Evolutionary conservation across 2,329 filamentous ascomycete species (phyloP).

Genomic region (Xylariomycetidae sp.): DNA sequence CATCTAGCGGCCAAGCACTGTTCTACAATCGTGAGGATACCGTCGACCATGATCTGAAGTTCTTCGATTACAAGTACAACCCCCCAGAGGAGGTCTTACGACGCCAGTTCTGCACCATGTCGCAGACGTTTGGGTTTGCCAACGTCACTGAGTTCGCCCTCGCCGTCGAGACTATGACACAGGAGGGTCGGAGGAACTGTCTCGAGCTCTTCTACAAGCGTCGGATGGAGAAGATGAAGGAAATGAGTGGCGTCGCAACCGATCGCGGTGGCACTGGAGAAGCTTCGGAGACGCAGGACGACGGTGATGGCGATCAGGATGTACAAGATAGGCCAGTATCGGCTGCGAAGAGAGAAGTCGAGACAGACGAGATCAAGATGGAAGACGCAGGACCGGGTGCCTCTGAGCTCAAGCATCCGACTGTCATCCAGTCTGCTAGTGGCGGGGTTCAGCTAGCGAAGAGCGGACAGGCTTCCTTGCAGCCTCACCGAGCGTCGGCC

Average conservation of each 20-base stretch:
- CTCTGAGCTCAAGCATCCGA: constrained; percentile 10
- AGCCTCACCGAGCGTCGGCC: too few species aligned
- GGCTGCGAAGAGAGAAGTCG: background rate
- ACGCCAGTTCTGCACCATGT: constrained; percentile 90
- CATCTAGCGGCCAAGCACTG: constrained; percentile 49
- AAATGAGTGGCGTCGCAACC: constrained; percentile 19
- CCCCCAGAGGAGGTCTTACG: constrained; percentile 70
- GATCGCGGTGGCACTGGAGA: constrained; percentile 7
- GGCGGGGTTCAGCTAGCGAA: constrained; percentile 2
- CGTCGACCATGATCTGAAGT: constrained; percentile 19
- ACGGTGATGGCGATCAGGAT: background rate
- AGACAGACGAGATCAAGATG: constrained; percentile 1
- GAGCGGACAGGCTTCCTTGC: constrained; percentile 18
- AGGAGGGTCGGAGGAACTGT: constrained; percentile 72
- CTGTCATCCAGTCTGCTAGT: background rate
- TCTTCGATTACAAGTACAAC: constrained; percentile 52
- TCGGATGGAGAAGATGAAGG: constrained; percentile 50
- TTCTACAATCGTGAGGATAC: constrained; percentile 49
- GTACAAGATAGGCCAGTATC: background rate
- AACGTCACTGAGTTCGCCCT: constrained; percentile 81
- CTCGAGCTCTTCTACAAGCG: constrained; percentile 75
- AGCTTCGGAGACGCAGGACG: background rate
- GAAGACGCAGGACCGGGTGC: constrained; percentile 5
- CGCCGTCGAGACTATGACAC: constrained; percentile 85
- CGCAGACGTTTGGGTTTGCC: constrained; percentile 69